These are phyloP conservation scores for Priceomyces carsonii DNA, from an alignment of 805 yeast genomes.

Conservation along the genomic window DNA sequence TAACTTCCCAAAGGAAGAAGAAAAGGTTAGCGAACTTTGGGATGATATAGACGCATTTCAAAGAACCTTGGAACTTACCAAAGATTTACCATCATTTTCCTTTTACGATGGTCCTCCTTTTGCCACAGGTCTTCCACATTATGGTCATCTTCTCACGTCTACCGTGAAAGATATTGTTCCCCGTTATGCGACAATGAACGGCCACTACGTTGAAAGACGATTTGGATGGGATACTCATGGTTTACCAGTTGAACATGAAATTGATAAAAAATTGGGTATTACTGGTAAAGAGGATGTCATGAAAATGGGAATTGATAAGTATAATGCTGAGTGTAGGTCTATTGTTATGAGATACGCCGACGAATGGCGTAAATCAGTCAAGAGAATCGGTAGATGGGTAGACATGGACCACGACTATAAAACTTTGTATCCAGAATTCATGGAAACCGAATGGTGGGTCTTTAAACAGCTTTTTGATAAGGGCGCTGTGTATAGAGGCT, in stretches of 20 bases:
- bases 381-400: constrained; percentile 97
- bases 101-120: constrained; percentile 99
- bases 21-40: constrained; percentile 79
- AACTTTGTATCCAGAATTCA: constrained; percentile 90
- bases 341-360: constrained; percentile 97
- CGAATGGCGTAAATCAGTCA: constrained; percentile 93
- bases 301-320: constrained; percentile 90
- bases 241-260: constrained; percentile 96
- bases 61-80: constrained; percentile 75
- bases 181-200: constrained; percentile 97
- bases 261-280: constrained; percentile 95
- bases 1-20: constrained; percentile 89
- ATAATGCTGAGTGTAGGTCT: constrained; percentile 91
- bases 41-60: constrained; percentile 93
- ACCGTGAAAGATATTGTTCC: constrained; percentile 98
- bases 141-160: constrained; percentile 95
- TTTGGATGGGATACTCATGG: constrained; percentile 99
- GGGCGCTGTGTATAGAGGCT: constrained; percentile 89
- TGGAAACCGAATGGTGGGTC: constrained; percentile 99
- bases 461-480: constrained; percentile 85
- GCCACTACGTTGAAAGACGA: constrained; percentile 92
- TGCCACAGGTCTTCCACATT: constrained; percentile 99
- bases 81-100: constrained; percentile 84
- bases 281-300: constrained; percentile 92
- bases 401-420: constrained; percentile 98